These are phyloP conservation scores for Achaetomiella virescens DNA, from an alignment of 495 filamentous ascomycete genomes.

Conservation along the genomic window DNA sequence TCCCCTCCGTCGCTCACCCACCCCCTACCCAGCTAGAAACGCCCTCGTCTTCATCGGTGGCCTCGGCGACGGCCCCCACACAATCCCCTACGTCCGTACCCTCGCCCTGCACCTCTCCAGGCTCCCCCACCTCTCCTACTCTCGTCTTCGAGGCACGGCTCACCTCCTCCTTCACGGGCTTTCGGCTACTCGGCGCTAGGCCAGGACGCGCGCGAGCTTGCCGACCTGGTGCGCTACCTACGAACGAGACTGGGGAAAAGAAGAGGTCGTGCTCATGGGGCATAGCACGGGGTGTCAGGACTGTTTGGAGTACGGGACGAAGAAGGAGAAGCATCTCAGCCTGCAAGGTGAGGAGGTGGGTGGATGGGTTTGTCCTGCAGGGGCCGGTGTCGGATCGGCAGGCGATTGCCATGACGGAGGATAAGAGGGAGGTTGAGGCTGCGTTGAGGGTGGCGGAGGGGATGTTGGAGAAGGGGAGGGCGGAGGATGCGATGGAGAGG, in stretches of 20 bases:
- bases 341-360: conserved; percentile 22
- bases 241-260: conserved; percentile 31
- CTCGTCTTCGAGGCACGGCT: conserved; percentile 42
- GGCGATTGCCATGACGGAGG: conserved; percentile 40
- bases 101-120: conserved; percentile 58
- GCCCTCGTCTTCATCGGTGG: conserved; percentile 80
- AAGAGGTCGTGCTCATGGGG: conserved; percentile 78
- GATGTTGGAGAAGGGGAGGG: conserved; percentile 47
- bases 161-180: conserved; percentile 58
- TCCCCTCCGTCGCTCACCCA: conserved; percentile 20
- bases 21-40: conserved; percentile 37
- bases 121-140: conserved; percentile 24
- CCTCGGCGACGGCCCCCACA: conserved; percentile 71
- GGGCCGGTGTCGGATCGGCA: conserved; percentile 77
- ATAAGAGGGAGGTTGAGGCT: conserved; percentile 41
- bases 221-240: conserved; percentile 65
- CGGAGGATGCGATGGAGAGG: conserved; percentile 52
- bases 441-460: conserved; percentile 48
- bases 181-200: conserved; percentile 62
- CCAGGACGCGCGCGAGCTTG: conserved; percentile 68
- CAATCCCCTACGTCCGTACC: conserved; percentile 58
- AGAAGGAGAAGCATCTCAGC: not conserved
- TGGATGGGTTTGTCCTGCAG: conserved; percentile 81
- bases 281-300: conserved; percentile 82
- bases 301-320: conserved; percentile 27